Percentiles rank a stretch among this genome's conserved stretches.
Conservation (phyloP, 2,329 filamentous ascomycete genomes). For the Xylariaceae sp. region DNA sequence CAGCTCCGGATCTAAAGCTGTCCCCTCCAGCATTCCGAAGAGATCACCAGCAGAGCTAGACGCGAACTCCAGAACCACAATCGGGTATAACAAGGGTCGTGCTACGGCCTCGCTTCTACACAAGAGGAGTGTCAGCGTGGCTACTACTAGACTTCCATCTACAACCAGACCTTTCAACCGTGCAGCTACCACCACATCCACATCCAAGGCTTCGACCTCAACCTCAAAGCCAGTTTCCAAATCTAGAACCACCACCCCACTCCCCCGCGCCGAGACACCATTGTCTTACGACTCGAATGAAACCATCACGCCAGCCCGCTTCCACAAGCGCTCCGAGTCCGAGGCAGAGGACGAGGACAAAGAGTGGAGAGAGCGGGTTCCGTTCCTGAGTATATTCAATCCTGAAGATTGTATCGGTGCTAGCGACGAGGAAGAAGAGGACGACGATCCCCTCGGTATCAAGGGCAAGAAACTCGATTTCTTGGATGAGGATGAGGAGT, state of each 20-base stretch:
- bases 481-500: constrained; percentile 45
- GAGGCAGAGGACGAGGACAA: constrained; percentile 30
- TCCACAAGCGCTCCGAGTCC: constrained; percentile 28
- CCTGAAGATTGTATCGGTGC: constrained; percentile 29
- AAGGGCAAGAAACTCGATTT: constrained; percentile 29
- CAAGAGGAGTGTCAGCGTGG: constrained; percentile 28
- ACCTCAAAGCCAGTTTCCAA: no score
- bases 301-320: constrained; percentile 49
- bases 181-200: not conserved
- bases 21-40: constrained; percentile 42
- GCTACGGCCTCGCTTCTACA: constrained; percentile 48
- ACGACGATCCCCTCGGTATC: constrained; percentile 30
- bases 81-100: constrained; percentile 82
- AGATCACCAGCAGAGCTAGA: constrained; percentile 56
- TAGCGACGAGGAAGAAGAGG: constrained; percentile 39
- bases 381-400: constrained; percentile 60
- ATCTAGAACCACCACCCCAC: not conserved
- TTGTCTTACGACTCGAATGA: constrained; percentile 38
- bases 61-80: constrained; percentile 72
- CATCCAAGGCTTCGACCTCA: constrained; percentile 4
- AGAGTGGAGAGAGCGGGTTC: constrained; percentile 41
- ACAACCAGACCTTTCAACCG: not conserved
- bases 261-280: constrained; percentile 35
- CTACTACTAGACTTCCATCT: not conserved
- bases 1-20: constrained; percentile 29